Base-by-base conservation (phyloP, 306 rosid species). In the Castanea mollissima region DNA sequence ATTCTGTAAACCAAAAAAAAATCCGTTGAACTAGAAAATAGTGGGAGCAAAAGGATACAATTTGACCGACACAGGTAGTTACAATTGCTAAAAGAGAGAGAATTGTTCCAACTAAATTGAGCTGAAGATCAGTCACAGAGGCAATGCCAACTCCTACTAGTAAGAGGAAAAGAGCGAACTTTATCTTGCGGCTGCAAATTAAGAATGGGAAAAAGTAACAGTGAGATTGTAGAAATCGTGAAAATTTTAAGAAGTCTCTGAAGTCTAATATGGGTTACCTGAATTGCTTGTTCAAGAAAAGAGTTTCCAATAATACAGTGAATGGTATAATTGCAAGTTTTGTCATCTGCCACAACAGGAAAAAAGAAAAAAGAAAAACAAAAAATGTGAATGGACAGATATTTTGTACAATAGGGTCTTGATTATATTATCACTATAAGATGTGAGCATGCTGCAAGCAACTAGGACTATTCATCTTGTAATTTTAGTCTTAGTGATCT, bases 251-350 rank as follows among this genome's bases (percentile, higher is more conserved):
- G 1, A 52, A 9, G 51, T 58, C 34, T 20, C 74, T 74, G 29
- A 34, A 71, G 23, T 75, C 78, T 27, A 27, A 74, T 65, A 31
- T 41, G 46, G 46, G 46, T 81, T 78, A 95, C 98, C 99, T 95
- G 93, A 95, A 95, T 78, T 93, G 94, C 79, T 93, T 95, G 75
- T 91, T 90, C 60, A 95, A 84, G 81, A 91, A 91, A 71, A 89
- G 10, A 29, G 98, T 95, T 85, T 95, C 99, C 64, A 93, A 76
- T 41, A 95, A 70, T 51, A 95, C 98, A 4, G 99, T 95, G 85
- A 95, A 95, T 63, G 99, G 99, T 85, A 95, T 95, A 79, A 95
- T 91, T 73, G 99, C 99, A 83, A 95, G 99, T 86, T 95, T 95
- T 67, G 99, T 95, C 99, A 95, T 95, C 99, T 95, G 90, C 84